These are phyloP conservation scores for Aspergillus thermomutatus DNA, from an alignment of 2,329 filamentous ascomycete genomes.

Conservation along the genomic window DNA sequence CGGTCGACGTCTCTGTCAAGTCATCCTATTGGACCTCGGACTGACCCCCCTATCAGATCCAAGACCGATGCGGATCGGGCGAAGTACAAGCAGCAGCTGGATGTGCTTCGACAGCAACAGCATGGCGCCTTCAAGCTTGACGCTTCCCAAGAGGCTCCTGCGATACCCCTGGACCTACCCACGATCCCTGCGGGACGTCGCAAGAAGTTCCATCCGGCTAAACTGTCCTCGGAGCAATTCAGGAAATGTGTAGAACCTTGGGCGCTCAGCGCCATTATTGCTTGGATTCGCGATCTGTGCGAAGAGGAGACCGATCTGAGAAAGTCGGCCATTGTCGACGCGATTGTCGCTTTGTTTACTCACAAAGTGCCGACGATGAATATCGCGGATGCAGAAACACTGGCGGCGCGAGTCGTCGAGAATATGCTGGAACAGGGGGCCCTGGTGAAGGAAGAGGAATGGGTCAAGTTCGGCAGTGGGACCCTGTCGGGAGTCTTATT, in stretches of 20 bases:
- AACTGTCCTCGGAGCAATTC: constrained; percentile 77
- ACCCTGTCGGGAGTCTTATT: constrained; percentile 85
- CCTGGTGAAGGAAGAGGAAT: constrained; percentile 86
- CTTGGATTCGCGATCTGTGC: constrained; percentile 84
- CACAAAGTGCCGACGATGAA: constrained; percentile 98
- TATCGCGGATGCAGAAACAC: constrained; percentile 86
- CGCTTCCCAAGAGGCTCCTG: constrained; percentile 40
- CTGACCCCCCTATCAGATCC: constrained; percentile 80
- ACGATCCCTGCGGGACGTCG: constrained; percentile 75
- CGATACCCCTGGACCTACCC: constrained; percentile 74
- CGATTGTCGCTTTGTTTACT: constrained; percentile 83
- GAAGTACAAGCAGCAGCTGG: constrained; percentile 53
- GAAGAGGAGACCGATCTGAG: constrained; percentile 88
- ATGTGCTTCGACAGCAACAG: constrained; percentile 52
- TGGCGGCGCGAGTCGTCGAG: constrained; percentile 73
- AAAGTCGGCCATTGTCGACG: constrained; percentile 79
- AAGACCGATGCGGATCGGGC: constrained; percentile 83
- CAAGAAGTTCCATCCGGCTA: constrained; percentile 80
- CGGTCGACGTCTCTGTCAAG: constrained; percentile 80
- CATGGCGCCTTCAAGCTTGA: constrained; percentile 49
- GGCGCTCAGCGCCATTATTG: constrained; percentile 83
- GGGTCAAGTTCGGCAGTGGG: constrained; percentile 86
- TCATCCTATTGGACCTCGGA: constrained; percentile 74
- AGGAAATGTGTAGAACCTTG: constrained; percentile 84
- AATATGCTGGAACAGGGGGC: constrained; percentile 77